Conservation (phyloP, 2,329 filamentous ascomycete species). For the Chalaropsis ovoidea region DNA sequence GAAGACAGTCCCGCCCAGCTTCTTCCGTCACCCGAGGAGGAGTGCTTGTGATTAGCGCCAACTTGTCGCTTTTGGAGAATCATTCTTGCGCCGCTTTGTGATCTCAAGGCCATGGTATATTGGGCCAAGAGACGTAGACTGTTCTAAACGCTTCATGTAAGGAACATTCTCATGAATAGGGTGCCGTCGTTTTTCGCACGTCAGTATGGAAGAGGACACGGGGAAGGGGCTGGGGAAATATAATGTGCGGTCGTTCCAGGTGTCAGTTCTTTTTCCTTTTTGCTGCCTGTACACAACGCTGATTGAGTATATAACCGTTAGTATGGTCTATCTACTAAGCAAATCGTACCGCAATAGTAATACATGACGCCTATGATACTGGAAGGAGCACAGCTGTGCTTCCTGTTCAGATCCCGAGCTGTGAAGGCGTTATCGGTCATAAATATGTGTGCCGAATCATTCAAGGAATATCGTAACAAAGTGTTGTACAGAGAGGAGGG, state of each 20-base stretch:
- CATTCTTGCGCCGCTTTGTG: slow-evolving; percentile 53
- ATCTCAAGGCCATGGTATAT: slow-evolving; percentile 44
- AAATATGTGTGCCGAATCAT: slow-evolving; percentile 14
- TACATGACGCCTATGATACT: slow-evolving; percentile 27
- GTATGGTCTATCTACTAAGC: slow-evolving; percentile 28
- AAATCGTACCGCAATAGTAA: slow-evolving; percentile 15
- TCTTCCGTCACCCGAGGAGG: not conserved
- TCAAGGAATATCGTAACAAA: slow-evolving; percentile 19
- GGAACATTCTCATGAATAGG: not conserved
- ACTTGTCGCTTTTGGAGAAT: slow-evolving; percentile 27
- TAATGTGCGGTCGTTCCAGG: no score
- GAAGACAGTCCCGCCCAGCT: not conserved
- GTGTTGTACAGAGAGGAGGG: slow-evolving; percentile 17
- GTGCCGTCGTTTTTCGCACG: not conserved
- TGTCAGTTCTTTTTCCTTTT: no score
- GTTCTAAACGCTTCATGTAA: slow-evolving; percentile 35
- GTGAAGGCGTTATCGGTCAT: not conserved
- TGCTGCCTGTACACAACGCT: no score
- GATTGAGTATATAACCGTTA: slow-evolving; percentile 26
- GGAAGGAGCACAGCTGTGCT: slow-evolving; percentile 3
- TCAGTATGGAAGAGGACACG: not conserved
- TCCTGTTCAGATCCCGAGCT: not conserved
- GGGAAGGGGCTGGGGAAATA: not conserved
- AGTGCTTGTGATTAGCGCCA: not conserved
- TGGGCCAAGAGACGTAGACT: slow-evolving; percentile 53